A percentile compares a stretch with the other conserved stretches of the same genome.
Conservation (phyloP, 495 filamentous ascomycete species). For the Neurospora pannonica region DNA sequence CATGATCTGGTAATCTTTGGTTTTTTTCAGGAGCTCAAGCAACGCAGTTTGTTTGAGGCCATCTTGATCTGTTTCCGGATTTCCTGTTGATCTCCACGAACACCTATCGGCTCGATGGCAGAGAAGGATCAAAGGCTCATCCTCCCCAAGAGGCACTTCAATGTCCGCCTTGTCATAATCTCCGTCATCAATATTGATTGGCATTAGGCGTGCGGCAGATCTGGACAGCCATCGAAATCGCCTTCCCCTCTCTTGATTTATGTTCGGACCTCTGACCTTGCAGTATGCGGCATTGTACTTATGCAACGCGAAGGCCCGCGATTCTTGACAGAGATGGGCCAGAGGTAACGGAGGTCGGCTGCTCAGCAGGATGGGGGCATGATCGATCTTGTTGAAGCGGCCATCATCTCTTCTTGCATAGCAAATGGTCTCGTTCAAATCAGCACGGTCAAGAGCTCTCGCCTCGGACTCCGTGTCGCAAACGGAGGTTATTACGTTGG, state of each 20-base stretch:
- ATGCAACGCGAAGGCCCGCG: not conserved
- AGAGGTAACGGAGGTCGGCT: not conserved
- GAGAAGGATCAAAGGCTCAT: not conserved
- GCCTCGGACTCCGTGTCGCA: too few relatives aligned
- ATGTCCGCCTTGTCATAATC: not conserved
- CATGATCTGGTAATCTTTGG: not conserved
- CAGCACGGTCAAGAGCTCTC: too few relatives aligned
- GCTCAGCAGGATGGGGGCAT: not conserved
- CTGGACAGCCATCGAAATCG: not conserved
- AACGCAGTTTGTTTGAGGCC: not conserved
- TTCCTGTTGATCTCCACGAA: too few relatives aligned
- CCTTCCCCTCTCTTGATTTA: not conserved
- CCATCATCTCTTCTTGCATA: not conserved
- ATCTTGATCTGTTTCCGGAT: too few relatives aligned
- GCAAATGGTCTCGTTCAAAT: too few relatives aligned
- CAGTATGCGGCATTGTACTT: not conserved
- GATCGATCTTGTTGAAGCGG: not conserved
- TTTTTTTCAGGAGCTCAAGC: not conserved
- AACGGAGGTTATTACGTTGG: not conserved
- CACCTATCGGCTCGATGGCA: not conserved
- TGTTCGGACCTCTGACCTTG: not conserved
- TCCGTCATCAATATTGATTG: accelerated
- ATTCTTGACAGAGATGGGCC: not conserved
- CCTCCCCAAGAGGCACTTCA: not conserved
- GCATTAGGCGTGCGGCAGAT: not conserved